Conservation (phyloP, 2,329 filamentous ascomycete genomes). For the Ophiostoma novo-ulmi region DNA sequence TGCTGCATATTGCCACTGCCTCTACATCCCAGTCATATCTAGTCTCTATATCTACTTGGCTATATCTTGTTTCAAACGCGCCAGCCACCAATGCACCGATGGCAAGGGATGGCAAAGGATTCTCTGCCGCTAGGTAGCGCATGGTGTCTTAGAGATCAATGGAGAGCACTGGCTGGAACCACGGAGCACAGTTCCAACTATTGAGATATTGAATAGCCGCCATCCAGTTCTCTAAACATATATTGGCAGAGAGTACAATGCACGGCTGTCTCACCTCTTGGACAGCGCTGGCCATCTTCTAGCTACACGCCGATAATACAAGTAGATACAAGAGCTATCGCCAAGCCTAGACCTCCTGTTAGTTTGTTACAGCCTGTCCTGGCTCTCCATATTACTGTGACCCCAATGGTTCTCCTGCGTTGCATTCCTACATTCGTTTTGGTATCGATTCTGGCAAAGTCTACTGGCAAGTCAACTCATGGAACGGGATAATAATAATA, state of each 20-base stretch:
- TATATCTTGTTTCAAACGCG: background rate
- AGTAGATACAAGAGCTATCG: background rate
- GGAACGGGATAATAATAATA: background rate
- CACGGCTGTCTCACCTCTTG: background rate
- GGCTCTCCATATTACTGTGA: background rate
- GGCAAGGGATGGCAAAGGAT: background rate
- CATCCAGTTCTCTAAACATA: background rate
- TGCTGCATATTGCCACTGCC: background rate
- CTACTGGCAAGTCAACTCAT: too few relatives aligned
- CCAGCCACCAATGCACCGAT: background rate
- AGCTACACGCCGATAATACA: background rate
- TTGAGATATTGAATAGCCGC: background rate
- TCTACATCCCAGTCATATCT: background rate
- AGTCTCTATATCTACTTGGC: background rate
- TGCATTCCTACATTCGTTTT: conserved; percentile 1
- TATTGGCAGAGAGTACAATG: background rate
- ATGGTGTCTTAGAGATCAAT: background rate
- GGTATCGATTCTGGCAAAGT: background rate
- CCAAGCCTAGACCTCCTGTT: conserved; percentile 3
- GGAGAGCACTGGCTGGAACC: background rate
- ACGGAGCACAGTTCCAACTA: background rate
- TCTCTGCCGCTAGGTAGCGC: background rate
- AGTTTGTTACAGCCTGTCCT: background rate
- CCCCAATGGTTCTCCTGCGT: background rate
- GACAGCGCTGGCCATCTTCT: background rate